These are phyloP conservation scores for Yamadazyma kanchanaburiensis DNA, from an alignment of 1,139 yeast genomes.

Conservation along the genomic window DNA sequence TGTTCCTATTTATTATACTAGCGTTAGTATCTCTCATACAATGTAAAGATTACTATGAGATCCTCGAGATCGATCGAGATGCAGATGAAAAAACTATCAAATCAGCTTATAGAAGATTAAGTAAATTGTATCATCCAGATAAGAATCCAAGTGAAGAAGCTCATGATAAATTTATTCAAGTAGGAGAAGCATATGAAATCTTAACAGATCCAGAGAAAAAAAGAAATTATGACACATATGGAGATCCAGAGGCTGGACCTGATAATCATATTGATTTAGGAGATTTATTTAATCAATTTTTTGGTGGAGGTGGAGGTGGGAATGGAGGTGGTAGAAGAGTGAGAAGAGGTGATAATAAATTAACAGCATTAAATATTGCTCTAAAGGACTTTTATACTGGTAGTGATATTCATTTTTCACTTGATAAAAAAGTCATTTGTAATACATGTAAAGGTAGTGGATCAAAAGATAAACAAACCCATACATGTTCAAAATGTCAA, in stretches of 20 bases:
- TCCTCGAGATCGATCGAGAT: slow-evolving; percentile 63
- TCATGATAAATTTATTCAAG: slow-evolving; percentile 79
- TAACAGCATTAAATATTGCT: slow-evolving; percentile 53
- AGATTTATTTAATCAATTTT: slow-evolving; percentile 70
- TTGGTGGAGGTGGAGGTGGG: slow-evolving; percentile 45
- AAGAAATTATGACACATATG: slow-evolving; percentile 69
- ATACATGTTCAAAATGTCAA: slow-evolving; percentile 61
- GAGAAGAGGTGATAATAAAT: slow-evolving; percentile 65
- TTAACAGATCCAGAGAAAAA: slow-evolving; percentile 74
- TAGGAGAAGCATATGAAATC: slow-evolving; percentile 93
- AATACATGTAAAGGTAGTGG: slow-evolving; percentile 80
- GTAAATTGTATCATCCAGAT: slow-evolving; percentile 92
- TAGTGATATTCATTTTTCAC: slow-evolving; percentile 52
- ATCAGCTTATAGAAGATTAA: slow-evolving; percentile 77
- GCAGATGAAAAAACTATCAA: slow-evolving; percentile 84
- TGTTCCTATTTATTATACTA: slow-evolving; percentile 6
- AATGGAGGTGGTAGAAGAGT: slow-evolving; percentile 31
- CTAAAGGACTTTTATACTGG: slow-evolving; percentile 73
- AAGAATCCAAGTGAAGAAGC: slow-evolving; percentile 84
- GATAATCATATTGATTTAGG: slow-evolving; percentile 49
- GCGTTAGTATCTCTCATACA: slow-evolving; percentile 9
- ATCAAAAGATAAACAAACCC: slow-evolving; percentile 69
- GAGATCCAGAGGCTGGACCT: slow-evolving; percentile 71
- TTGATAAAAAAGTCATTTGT: slow-evolving; percentile 74
- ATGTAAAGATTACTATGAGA: slow-evolving; percentile 30